Percentiles rank a stretch among this genome's conserved stretches.
Evolutionary conservation across 2,329 filamentous ascomycete species (phyloP).

Genomic region (Xylariaceae sp.): DNA sequence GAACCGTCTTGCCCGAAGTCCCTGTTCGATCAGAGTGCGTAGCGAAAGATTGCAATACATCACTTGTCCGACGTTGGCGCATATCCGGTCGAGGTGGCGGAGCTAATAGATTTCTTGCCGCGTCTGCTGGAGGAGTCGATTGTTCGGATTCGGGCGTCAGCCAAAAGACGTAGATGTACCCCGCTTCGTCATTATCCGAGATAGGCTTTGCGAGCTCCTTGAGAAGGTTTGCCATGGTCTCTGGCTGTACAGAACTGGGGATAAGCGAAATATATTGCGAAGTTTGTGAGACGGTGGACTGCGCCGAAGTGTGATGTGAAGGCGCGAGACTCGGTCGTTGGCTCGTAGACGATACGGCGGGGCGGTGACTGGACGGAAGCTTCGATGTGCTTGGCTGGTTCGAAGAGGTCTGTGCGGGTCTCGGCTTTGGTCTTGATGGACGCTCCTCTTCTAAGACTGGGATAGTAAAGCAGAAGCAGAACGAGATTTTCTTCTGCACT

Average conservation of each 20-base stretch:
- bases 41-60: slow-evolving; percentile 52
- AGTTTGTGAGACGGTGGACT: slow-evolving; percentile 32
- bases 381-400: slow-evolving; percentile 27
- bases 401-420: slow-evolving; percentile 40
- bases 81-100: slow-evolving; percentile 42
- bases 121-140: slow-evolving; percentile 52
- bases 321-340: slow-evolving; percentile 26
- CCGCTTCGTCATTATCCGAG: slow-evolving; percentile 70
- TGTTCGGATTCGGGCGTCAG: slow-evolving; percentile 65
- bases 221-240: slow-evolving; percentile 66
- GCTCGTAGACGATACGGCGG: slow-evolving; percentile 25
- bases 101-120: slow-evolving; percentile 55
- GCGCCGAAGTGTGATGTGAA: slow-evolving; percentile 24
- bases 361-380: slow-evolving; percentile 26
- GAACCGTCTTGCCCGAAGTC: slow-evolving; percentile 54
- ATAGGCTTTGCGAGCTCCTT: slow-evolving; percentile 73
- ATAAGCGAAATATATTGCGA: slow-evolving; percentile 62
- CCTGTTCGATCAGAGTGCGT: slow-evolving; percentile 21
- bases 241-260: slow-evolving; percentile 60
- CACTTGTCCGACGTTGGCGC: slow-evolving; percentile 47
- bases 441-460: slow-evolving; percentile 40
- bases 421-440: slow-evolving; percentile 43
- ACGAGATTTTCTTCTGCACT: slow-evolving; percentile 32
- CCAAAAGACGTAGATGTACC: slow-evolving; percentile 99
- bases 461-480: slow-evolving; percentile 53